Base-by-base conservation (phyloP, 2,329 filamentous ascomycete species). In the Fusarium sp. region DNA sequence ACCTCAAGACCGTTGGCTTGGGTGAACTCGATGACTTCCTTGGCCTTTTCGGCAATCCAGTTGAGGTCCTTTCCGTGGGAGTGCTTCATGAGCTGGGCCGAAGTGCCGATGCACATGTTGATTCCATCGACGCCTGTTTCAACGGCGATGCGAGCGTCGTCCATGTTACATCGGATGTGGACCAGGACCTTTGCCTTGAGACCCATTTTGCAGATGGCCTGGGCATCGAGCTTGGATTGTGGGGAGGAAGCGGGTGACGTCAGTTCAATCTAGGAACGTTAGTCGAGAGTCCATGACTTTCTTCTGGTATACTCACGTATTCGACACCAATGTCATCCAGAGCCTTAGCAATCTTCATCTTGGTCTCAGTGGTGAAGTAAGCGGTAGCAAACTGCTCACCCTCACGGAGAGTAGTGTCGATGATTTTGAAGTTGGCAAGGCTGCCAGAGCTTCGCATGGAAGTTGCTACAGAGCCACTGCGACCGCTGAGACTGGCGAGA, bases 171-270 rank as follows among this genome's bases (percentile, higher is more conserved):
- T 55, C 76, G 70, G 18, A 77, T 75, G 53, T 74, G 72, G 64
- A 65, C 66, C 20, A 74, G 27, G 9, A 72, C 38, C 63, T 74
- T 87, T 71, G 89, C 88, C 91, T 94, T 95, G 81, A 98, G 88
- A 70, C 94, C 94, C 57, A 98, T 91, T 87, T 95, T 94, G 91
- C 93, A 97, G 77, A 98, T 97, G 61, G 91, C 91, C 83, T 96
- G 91, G 81, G 94, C 97, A 83, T 98, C 95, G 77, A 84, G 82
- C 80, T 91, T 89, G 59, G 94, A 97, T 83, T 97, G 93, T 83
- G 94, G 91, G 16, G 92, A 95, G 57, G 94, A 92, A 72, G 91
- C 94, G 42, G 95, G 95, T 67, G 89, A 92, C 66, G 95, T 98
- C 77, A 98, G 86, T 83, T 98, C 95, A 22, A 79, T 75, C 68